Base-by-base conservation (phyloP, 371 early-diverging fungal genomes). In the Encephalitozoon hellem region DNA sequence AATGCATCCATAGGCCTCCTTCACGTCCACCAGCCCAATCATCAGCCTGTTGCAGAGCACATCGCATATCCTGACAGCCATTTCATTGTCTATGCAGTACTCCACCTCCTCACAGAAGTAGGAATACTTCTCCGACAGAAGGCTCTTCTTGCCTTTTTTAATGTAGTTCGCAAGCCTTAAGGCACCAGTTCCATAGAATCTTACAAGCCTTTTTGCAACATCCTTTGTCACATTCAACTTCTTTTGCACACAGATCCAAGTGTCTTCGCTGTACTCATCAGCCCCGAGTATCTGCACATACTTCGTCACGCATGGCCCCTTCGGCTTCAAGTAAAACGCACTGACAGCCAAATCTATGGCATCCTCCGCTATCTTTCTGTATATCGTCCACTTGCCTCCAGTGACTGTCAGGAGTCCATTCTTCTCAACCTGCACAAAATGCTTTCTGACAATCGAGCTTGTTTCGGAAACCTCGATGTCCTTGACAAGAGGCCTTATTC, bases 331-430 rank as follows among this genome's bases (percentile, higher is more conserved):
- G 69, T 82, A 83, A 80, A 89, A 93, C 15, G 83, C 86, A 69
- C 89, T 82, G 41, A 96, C 88, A 12, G 96, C 96, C 70, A 86
- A 81, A 82, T 95, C 93, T 39, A 97, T 89, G 0, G 96, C 91
- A 78, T 97, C 95, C 80, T 93, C 88, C 26, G 97, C 97, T 96
- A 97, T 97, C 70, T 90, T 89, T 76, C 99, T 90, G 86, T 93
- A 97, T 0, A 96, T 97, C 0, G 97, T 98, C 99, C 99, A 98
- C 84, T 98, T 98, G 67, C 99, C 99, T 74, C 99, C 99, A 18
- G 96, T 91, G 80, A 98, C 90, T 5, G 96, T 94, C 72, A 98
- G 83, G 65, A 97, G 82, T 6, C 92, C 91, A 67, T 88, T 87
- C 32, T 88, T 85, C 53, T 90, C 90, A 45, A 90, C 91, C 76